Evolutionary conservation across 2,329 filamentous ascomycete species (phyloP).

Genomic region (Diaporthe ilicicola): DNA sequence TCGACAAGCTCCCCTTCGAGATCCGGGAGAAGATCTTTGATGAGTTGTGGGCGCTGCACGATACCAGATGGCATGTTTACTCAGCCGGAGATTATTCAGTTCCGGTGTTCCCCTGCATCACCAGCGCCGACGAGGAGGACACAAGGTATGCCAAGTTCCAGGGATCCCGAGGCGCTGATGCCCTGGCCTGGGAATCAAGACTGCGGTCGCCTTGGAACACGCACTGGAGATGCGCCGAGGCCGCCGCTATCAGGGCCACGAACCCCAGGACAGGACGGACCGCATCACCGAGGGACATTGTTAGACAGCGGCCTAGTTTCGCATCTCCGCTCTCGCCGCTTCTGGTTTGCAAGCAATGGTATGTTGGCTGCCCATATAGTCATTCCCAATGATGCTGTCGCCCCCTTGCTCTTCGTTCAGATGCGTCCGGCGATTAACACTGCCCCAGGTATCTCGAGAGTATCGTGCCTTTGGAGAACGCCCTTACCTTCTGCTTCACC

Average conservation of each 20-base stretch:
- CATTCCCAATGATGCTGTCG: neutral
- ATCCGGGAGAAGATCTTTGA: constrained; percentile 44
- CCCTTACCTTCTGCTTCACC: constrained; percentile 42
- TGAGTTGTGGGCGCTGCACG: constrained; percentile 38
- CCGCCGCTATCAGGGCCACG: constrained; percentile 15
- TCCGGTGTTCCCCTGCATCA: constrained; percentile 35
- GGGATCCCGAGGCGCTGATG: constrained; percentile 19
- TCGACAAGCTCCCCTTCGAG: constrained; percentile 40
- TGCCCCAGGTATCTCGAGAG: constrained; percentile 40
- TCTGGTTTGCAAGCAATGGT: constrained; percentile 41
- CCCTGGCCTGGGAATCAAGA: constrained; percentile 27
- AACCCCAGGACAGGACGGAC: constrained; percentile 1
- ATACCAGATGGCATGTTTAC: constrained; percentile 37
- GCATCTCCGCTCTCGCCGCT: constrained; percentile 35
- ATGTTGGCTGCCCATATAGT: neutral
- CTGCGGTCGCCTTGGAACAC: constrained; percentile 29
- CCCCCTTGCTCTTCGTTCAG: neutral
- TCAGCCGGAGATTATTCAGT: constrained; percentile 9
- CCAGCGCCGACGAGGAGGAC: constrained; percentile 33
- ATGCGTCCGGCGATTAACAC: neutral
- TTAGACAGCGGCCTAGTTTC: neutral
- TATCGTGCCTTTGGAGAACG: constrained; percentile 37
- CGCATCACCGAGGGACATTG: constrained; percentile 3
- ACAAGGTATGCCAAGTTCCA: constrained; percentile 27
- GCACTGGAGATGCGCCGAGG: constrained; percentile 32